Percentiles rank a stretch among this genome's conserved stretches.
These are phyloP conservation scores for Perkinsela sp. DNA, from an alignment of 208 protist species.

Conservation along the genomic window DNA sequence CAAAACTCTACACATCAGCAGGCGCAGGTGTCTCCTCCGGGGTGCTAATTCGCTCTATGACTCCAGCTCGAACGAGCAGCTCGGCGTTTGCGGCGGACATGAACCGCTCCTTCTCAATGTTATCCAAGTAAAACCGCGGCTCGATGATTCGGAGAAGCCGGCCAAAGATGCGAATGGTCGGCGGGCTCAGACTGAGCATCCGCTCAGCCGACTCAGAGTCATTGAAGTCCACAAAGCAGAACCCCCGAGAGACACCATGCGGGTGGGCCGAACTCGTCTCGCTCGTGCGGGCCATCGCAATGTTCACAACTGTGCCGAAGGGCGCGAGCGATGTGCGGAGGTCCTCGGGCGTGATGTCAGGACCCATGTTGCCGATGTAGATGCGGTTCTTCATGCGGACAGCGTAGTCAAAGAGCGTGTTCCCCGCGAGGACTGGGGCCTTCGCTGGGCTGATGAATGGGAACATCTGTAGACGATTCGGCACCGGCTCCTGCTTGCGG, in stretches of 20 bases:
- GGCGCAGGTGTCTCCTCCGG: neutral
- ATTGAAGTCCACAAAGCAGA: constrained; percentile 1
- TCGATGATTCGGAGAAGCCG: neutral
- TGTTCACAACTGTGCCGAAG: neutral
- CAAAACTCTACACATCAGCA: no score
- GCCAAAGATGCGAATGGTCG: neutral
- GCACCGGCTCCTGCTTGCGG: no score
- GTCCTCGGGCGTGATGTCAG: neutral
- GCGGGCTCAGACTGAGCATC: neutral
- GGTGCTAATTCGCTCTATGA: neutral
- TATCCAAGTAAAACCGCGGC: neutral
- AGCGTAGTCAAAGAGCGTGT: neutral
- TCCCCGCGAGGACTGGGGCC: neutral
- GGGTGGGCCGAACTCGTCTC: neutral
- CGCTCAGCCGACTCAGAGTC: neutral
- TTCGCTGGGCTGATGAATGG: neutral
- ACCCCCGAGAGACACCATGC: neutral
- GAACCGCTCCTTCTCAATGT: neutral
- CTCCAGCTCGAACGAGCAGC: neutral
- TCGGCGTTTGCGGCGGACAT: neutral
- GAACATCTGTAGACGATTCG: constrained; percentile 1
- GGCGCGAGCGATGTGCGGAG: neutral
- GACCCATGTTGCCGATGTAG: neutral
- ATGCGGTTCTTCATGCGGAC: neutral
- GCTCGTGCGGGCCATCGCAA: neutral